These are phyloP conservation scores for Usnea hakonensis DNA, from an alignment of 495 filamentous ascomycete species.

Conservation along the genomic window DNA sequence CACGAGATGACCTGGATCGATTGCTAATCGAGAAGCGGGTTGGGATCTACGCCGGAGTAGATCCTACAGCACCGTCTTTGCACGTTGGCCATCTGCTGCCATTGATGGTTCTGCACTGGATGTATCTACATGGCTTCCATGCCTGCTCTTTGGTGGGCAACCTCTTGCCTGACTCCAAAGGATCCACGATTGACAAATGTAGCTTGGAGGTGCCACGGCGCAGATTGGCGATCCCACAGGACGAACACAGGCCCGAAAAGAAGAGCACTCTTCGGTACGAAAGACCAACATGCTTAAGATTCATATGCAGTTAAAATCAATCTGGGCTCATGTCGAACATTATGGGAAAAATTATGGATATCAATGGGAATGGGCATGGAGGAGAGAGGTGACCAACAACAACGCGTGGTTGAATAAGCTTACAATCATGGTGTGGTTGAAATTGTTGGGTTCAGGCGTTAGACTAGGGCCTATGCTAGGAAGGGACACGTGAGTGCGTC, in stretches of 20 bases:
- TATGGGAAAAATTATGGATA: slow-evolving; percentile 57
- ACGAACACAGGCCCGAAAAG: slow-evolving; percentile 58
- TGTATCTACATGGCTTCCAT: slow-evolving; percentile 74
- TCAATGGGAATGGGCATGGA: slow-evolving; percentile 52
- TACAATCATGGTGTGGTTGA: slow-evolving; percentile 63
- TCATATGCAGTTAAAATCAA: slow-evolving; percentile 67
- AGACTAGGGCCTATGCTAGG: slow-evolving; percentile 79
- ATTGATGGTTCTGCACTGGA: slow-evolving; percentile 90
- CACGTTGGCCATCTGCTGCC: slow-evolving; percentile 91
- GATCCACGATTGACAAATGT: slow-evolving; percentile 7
- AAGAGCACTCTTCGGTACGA: slow-evolving; percentile 45
- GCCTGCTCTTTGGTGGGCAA: slow-evolving; percentile 57
- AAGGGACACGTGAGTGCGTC: slow-evolving; percentile 69
- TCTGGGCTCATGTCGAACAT: slow-evolving; percentile 63
- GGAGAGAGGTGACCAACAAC: slow-evolving; percentile 65
- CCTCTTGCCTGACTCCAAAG: neutral
- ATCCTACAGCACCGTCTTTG: slow-evolving; percentile 84
- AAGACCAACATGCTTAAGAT: slow-evolving; percentile 67
- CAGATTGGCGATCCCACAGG: slow-evolving; percentile 84
- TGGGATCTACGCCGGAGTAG: slow-evolving; percentile 81
- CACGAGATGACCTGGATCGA: slow-evolving; percentile 57
- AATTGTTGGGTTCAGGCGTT: slow-evolving; percentile 60
- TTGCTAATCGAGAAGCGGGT: slow-evolving; percentile 62
- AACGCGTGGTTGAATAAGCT: slow-evolving; percentile 67
- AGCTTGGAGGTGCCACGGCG: slow-evolving; percentile 79